Evolutionary conservation across 495 filamentous ascomycete species (phyloP), one percentile per base, ranked within the genome.

Genomic region (Diplogelasinospora grovesii): DNA sequence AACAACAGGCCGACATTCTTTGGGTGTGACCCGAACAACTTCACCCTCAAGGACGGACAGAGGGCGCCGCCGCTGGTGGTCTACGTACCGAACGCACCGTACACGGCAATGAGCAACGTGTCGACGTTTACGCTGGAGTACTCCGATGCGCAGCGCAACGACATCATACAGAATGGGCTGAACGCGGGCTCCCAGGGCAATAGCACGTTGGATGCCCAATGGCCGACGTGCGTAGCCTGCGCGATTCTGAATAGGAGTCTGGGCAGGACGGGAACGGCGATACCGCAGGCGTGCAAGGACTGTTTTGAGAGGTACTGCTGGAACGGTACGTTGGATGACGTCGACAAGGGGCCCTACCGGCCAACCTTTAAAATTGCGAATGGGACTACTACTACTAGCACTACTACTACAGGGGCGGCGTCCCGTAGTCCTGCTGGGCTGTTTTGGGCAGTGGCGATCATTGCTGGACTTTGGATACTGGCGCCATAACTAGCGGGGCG

Each of bases 1-100:
- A 97, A 95, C 74, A 77, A 65, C 39, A 78, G 75, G 3, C 92
- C 90, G 0, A 86, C 88, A 6, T 95, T 97, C 70, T 97, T 97
- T 64, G 90, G 90, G 43, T 97, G 90, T 68, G 65, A 89, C 64
- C 69, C 67, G 28, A 60, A 66, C 41, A 93, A 94, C 61, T 70
- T 79, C 34, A 75, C 79, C 4, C 20, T 43, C 2, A 60, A 59
- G 23, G 59, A 52, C 4, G 46, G 56, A 5, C 51, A 56, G 42
- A 52, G 43, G 46, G 27, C 51, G 0, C 65, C 81, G 0, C 90
- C 90, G 0, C 51, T 96, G 22, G 60, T 97, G 45, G 85, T 97
- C 44, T 97, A 96, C 62, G 50, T 97, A n/a, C 85, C 90, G 36
- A 95, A 95, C 59, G 64, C 74, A 10, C 90, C 90, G 0, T 95